Evolutionary conservation across 176 grass and related monocot species (phyloP), one percentile per base, ranked within the genome.

Genomic region (Musa acuminata): DNA sequence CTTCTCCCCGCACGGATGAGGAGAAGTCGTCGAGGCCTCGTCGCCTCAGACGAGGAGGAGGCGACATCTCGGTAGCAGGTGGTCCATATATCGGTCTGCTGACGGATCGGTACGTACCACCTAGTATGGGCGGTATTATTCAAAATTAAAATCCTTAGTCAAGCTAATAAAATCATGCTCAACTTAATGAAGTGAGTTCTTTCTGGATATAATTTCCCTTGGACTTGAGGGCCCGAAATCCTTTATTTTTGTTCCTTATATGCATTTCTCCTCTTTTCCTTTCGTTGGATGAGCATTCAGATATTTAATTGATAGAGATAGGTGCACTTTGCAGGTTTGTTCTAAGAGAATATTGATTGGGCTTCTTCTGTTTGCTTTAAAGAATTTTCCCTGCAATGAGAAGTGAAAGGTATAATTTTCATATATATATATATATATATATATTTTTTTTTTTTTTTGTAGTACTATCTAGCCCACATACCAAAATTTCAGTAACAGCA

Each of bases 311-410:
- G 29, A 50, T 70, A 70, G 35, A 50, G 43, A 50, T 49, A 51
- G 2, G 67, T 70, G 67, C 67, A 50, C 14, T 51, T 50, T 70
- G 48, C 48, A 70, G 43, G 48, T 70, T 70, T 69, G 9, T 50
- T 50, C 48, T 50, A 35, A 65, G 63, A 65, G 23, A 65, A 67
- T 51, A 50, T 20, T 11, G 67, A 51, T 70, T 70, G 43, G 35
- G 8, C 8, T 70, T 70, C 48, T 48, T 50, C 43, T 70, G 67
- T 70, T 51, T 70, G 67, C 14, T 70, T 70, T 70, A 70, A 51
- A 35, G 64, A 67, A 35, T 67, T 43, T 67, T 29, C 64, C 64
- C 64, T 67, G 25, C 29, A 67, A 70, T 6, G 6, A n/a, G n/a
- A 43, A 43, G 35, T 43, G 35, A 43, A 50, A 50, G 67, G 29